phyloP scores from a whole-genome alignment of 2,329 filamentous ascomycete species.

The Stagonosporopsis chrysanthemi region DNA sequence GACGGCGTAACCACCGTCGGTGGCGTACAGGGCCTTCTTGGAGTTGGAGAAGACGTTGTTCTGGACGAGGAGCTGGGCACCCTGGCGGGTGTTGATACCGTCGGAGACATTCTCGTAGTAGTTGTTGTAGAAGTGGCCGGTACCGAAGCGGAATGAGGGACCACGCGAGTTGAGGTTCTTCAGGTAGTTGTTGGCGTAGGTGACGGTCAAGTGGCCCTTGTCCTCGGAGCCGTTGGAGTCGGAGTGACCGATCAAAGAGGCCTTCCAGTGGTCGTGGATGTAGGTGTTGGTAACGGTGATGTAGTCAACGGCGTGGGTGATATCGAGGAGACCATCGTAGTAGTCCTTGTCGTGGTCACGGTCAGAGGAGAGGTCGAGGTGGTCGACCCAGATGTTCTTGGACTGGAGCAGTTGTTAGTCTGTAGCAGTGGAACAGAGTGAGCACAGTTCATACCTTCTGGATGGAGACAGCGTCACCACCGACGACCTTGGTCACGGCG shows the following conservation, averaged over 20 bases:
- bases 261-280: conserved; percentile 68
- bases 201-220: conserved; percentile 67
- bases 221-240: conserved; percentile 67
- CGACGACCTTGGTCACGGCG: conserved; percentile 59
- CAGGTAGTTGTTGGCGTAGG: conserved; percentile 73
- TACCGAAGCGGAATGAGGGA: conserved; percentile 72
- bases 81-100: conserved; percentile 53
- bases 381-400: conserved; percentile 70
- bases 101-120: conserved; percentile 51
- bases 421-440: conserved; percentile 51
- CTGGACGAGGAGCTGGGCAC: conserved; percentile 54
- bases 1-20: conserved; percentile 48
- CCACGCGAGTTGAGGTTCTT: conserved; percentile 69
- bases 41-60: conserved; percentile 48
- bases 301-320: conserved; percentile 69
- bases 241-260: conserved; percentile 65
- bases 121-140: conserved; percentile 67
- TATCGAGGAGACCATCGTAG: conserved; percentile 72
- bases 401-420: conserved; percentile 28
- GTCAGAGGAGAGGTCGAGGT: conserved; percentile 70
- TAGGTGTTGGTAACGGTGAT: conserved; percentile 63
- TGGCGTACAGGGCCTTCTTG: conserved; percentile 47
- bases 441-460: conserved; percentile 41
- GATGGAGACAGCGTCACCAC: conserved; percentile 62
- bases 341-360: conserved; percentile 69